phyloP scores from a whole-genome alignment of 257 asterid species.

The Solanum appendiculatum region DNA sequence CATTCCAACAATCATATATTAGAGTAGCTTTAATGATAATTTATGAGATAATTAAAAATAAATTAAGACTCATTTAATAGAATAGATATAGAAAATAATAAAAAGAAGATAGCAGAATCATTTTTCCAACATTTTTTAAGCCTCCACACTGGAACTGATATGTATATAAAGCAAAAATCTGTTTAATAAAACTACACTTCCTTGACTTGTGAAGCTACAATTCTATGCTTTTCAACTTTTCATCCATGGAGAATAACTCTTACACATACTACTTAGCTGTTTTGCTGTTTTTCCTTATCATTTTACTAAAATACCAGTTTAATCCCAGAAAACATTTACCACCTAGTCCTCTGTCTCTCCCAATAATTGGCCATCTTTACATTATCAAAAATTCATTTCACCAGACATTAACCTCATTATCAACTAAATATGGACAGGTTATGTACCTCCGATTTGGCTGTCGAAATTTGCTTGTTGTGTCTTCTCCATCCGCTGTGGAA shows the following conservation, averaged over 20 bases:
- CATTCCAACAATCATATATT: too few relatives aligned
- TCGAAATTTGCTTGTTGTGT: slow-evolving; percentile 22
- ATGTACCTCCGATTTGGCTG: slow-evolving; percentile 33
- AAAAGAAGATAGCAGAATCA: too few relatives aligned
- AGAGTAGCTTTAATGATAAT: too few relatives aligned
- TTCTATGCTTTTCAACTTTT: not conserved
- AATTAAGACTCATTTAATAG: too few relatives aligned
- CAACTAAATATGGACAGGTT: slow-evolving; percentile 34
- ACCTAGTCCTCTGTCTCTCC: slow-evolving; percentile 40
- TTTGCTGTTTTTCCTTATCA: not conserved
- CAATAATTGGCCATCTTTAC: slow-evolving; percentile 51
- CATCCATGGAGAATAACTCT: not conserved
- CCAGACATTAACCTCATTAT: slow-evolving; percentile 14
- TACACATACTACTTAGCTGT: not conserved
- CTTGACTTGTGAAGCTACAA: not conserved
- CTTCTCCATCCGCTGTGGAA: slow-evolving; percentile 41
- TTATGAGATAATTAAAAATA: too few relatives aligned
- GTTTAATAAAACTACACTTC: not conserved
- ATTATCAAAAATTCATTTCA: slow-evolving; percentile 32
- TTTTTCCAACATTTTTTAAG: too few relatives aligned
- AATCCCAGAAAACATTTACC: slow-evolving; percentile 11
- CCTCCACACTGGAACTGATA: not conserved
- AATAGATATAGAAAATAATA: too few relatives aligned
- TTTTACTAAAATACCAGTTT: not conserved
- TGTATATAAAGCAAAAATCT: not conserved